These are phyloP conservation scores for Fraxinus excelsior DNA, from an alignment of 257 asterid species.

Conservation along the genomic window DNA sequence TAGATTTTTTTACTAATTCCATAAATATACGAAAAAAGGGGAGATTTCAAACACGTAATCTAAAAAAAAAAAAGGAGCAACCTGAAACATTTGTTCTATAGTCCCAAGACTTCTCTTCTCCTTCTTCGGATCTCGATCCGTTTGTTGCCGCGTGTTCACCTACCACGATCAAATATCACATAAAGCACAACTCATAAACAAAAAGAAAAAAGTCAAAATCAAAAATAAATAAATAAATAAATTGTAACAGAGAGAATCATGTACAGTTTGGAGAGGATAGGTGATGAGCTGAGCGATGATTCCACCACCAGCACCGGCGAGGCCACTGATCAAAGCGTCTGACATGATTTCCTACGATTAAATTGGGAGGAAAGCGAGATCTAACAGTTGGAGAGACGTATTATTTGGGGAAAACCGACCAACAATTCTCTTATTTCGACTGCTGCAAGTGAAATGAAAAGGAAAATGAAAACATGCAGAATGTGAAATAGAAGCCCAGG, in stretches of 20 bases:
- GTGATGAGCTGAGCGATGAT: constrained; percentile 92
- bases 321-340: constrained; percentile 96
- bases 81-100: constrained; percentile 79
- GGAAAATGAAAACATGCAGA: background rate
- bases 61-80: constrained; percentile 9
- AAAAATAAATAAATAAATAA: no score
- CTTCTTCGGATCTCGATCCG: constrained; percentile 77
- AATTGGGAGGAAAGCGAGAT: background rate
- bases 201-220: background rate
- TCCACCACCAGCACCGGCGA: constrained; percentile 99
- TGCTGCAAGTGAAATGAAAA: background rate
- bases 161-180: constrained; percentile 35
- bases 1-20: constrained; percentile 7
- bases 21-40: no score
- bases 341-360: constrained; percentile 51
- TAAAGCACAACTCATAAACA: constrained; percentile 8
- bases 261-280: constrained; percentile 91
- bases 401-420: background rate
- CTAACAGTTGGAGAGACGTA: background rate
- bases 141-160: constrained; percentile 95
- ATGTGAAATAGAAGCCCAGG: background rate
- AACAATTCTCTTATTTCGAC: background rate
- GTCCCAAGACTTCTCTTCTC: constrained; percentile 62
- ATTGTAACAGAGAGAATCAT: background rate
- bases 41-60: no score